Conservation (phyloP, 306 rosid genomes). For the Cicer judaicum region DNA sequence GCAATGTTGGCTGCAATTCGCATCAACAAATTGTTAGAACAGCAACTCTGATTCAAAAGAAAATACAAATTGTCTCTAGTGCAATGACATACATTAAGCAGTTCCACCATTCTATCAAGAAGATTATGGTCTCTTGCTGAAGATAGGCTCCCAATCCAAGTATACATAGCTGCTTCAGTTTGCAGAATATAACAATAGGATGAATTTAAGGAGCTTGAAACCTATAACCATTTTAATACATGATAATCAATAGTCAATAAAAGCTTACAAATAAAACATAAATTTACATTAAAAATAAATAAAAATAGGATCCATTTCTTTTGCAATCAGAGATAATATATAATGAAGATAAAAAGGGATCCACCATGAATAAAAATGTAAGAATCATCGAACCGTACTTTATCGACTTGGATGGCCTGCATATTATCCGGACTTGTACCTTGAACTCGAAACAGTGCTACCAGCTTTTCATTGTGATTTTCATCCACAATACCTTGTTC, state of each 20-base stretch:
- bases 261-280: slow-evolving; percentile 20
- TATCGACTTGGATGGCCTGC: slow-evolving; percentile 93
- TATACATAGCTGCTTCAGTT: slow-evolving; percentile 63
- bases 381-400: slow-evolving; percentile 58
- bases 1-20: slow-evolving; percentile 76
- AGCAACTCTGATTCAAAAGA: no score
- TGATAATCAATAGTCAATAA: slow-evolving; percentile 30
- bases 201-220: slow-evolving; percentile 81
- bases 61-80: background rate
- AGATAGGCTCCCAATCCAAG: slow-evolving; percentile 91
- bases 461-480: slow-evolving; percentile 63
- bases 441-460: slow-evolving; percentile 84
- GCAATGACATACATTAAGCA: slow-evolving; percentile 67
- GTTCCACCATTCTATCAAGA: slow-evolving; percentile 82
- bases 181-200: slow-evolving; percentile 91
- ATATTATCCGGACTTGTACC: slow-evolving; percentile 76
- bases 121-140: slow-evolving; percentile 84
- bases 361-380: slow-evolving; percentile 26
- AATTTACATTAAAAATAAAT: slow-evolving; percentile 13
- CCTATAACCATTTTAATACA: slow-evolving; percentile 58
- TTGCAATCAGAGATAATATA: slow-evolving; percentile 13
- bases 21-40: slow-evolving; percentile 17
- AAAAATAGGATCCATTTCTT: background rate
- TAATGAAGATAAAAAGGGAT: slow-evolving; percentile 27
- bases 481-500: slow-evolving; percentile 66